Evolutionary conservation across 225 moss, liverwort and hornwort genomes (phyloP).

Genomic region (Bryum argenteum): DNA sequence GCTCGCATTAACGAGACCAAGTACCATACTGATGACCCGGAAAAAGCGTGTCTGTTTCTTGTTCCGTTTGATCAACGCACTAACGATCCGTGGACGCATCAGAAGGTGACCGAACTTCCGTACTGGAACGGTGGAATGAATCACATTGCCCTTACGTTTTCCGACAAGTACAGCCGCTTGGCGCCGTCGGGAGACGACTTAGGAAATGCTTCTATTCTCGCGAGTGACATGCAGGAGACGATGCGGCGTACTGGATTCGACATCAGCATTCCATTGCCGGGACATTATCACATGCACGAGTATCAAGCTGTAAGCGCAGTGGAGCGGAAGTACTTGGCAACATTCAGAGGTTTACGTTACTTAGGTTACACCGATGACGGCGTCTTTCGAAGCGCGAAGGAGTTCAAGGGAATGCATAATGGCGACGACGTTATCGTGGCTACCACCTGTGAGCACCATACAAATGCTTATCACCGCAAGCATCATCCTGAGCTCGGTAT

Average conservation of each 20-base stretch:
- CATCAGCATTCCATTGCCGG: conserved; percentile 48
- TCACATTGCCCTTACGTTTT: conserved; percentile 47
- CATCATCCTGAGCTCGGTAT: conserved; percentile 38
- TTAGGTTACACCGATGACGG: conserved; percentile 48
- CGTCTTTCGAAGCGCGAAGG: conserved; percentile 46
- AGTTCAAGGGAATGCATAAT: conserved; percentile 56
- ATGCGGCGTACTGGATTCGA: conserved; percentile 46
- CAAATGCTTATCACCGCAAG: conserved; percentile 20
- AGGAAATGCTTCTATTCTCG: conserved; percentile 49
- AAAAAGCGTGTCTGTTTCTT: conserved; percentile 52
- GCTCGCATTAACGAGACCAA: conserved; percentile 51
- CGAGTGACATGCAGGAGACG: conserved; percentile 46
- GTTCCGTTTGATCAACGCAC: conserved; percentile 35
- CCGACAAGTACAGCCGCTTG: conserved; percentile 39
- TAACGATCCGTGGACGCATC: neutral
- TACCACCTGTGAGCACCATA: conserved; percentile 39
- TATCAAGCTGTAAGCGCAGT: conserved; percentile 39
- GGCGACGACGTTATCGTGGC: conserved; percentile 52
- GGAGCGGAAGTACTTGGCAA: conserved; percentile 55
- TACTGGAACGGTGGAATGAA: conserved; percentile 56
- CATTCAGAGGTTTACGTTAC: conserved; percentile 56
- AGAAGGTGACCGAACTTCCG: conserved; percentile 31
- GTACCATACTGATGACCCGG: conserved; percentile 48
- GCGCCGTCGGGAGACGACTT: conserved; percentile 35
- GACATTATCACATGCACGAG: conserved; percentile 3